Conservation (phyloP, 257 asterid genomes). For the Echites panduratus region DNA sequence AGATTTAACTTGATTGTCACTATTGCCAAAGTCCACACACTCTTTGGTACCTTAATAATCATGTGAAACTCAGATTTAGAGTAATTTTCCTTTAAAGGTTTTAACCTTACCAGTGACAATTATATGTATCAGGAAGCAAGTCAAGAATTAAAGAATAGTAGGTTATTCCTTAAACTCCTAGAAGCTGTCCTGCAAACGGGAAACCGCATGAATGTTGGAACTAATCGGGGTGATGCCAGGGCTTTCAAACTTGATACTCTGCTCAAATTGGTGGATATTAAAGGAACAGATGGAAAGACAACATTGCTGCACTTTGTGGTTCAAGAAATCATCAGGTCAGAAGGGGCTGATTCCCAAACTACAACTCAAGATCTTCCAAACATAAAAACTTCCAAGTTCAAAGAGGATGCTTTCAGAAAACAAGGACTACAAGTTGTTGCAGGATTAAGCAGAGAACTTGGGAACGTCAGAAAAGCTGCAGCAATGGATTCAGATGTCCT, state of each 20-base stretch:
- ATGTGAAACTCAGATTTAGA: background rate
- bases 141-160: slow-evolving; percentile 81
- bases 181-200: slow-evolving; percentile 94
- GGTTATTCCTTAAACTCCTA: slow-evolving; percentile 83
- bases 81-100: background rate
- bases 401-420: slow-evolving; percentile 71
- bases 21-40: background rate
- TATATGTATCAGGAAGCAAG: slow-evolving; percentile 67
- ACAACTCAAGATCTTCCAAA: slow-evolving; percentile 25
- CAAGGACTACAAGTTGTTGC: slow-evolving; percentile 77
- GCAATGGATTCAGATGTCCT: slow-evolving; percentile 96
- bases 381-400: slow-evolving; percentile 24
- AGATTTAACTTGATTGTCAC: slow-evolving; percentile 1
- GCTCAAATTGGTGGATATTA: slow-evolving; percentile 73
- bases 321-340: slow-evolving; percentile 89
- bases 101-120: slow-evolving; percentile 12
- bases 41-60: background rate
- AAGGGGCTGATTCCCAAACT: slow-evolving; percentile 46
- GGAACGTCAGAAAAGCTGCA: slow-evolving; percentile 72
- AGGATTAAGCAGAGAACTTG: slow-evolving; percentile 76
- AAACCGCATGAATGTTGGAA: slow-evolving; percentile 91
- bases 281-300: slow-evolving; percentile 94
- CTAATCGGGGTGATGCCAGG: slow-evolving; percentile 83
- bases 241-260: slow-evolving; percentile 91
- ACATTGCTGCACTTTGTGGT: slow-evolving; percentile 96